Evolutionary conservation across 768 basidiomycete genomes (phyloP).

Genomic region (Fomitopsis serialis): DNA sequence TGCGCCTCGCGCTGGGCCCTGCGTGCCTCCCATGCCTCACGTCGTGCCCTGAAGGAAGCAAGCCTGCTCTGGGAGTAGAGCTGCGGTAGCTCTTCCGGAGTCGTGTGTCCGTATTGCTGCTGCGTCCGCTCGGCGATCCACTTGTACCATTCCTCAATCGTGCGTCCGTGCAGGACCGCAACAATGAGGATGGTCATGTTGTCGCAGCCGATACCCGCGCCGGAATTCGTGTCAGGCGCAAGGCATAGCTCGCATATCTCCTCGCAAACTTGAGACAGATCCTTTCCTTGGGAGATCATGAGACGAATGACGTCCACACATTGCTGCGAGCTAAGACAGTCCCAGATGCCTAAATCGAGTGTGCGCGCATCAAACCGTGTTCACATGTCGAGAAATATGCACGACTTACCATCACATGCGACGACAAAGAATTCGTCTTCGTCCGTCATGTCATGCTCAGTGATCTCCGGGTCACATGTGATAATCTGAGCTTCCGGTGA

Average conservation of each 20-base stretch:
- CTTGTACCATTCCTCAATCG: constrained; percentile 87
- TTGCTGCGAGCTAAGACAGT: constrained; percentile 91
- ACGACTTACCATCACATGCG: constrained; percentile 85
- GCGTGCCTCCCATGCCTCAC: constrained; percentile 48
- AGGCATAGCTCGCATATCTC: constrained; percentile 89
- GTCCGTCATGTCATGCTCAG: constrained; percentile 67
- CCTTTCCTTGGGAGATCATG: constrained; percentile 72
- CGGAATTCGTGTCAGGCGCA: constrained; percentile 88
- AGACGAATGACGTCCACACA: constrained; percentile 85
- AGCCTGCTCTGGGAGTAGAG: constrained; percentile 67
- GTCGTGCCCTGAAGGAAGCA: constrained; percentile 55
- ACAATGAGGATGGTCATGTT: constrained; percentile 97
- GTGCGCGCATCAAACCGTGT: background rate
- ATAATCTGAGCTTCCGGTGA: constrained; percentile 90
- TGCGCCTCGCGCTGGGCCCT: constrained; percentile 25
- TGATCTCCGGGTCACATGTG: constrained; percentile 91
- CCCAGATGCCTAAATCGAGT: constrained; percentile 81
- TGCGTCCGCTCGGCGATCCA: constrained; percentile 87
- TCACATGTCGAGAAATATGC: background rate
- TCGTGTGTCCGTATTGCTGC: constrained; percentile 66
- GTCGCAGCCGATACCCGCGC: constrained; percentile 93
- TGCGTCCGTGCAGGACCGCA: constrained; percentile 79
- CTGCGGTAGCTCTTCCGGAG: constrained; percentile 71
- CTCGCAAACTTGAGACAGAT: constrained; percentile 81
- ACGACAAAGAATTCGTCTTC: constrained; percentile 97